Evolutionary conservation across 768 basidiomycete species (phyloP), one percentile per base, ranked within the genome.

Genomic region (Lentinula aciculospora): DNA sequence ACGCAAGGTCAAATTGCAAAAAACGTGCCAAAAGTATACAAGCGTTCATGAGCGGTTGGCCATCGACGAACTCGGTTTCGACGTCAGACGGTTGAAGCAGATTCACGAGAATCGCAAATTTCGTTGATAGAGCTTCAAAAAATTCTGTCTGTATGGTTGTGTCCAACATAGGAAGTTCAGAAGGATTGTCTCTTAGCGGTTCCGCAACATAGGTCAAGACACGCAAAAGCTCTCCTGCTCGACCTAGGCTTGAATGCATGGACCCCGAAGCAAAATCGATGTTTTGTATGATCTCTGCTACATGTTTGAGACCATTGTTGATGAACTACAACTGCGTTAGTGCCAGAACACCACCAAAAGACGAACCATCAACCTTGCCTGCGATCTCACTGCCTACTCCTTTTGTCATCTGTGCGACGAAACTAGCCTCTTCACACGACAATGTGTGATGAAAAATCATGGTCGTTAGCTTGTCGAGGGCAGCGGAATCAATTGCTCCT

Each of bases 351-450:
- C 31, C 42, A n/a, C n/a, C 5, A 10, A 47, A n/a, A 23, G 29
- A 10, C 27, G 29, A 39, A 36, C 29, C 3, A 54, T 68, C 42
- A 62, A 88, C 89, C 81, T 88, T 91, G 53, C 78, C 78, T 3
- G 84, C 86, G 31, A 93, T 83, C 0, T 76, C 72, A 44, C 73
- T 77, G 46, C 86, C 85, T 8, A 86, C 85, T 28, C 86, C 87
- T 62, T 80, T 79, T 19, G 86, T 80, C 80, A 92, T 88, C 66
- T 90, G 87, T n/a, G 88, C 88, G 4, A 92, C 84, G 63, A 91
- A 89, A 61, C 85, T 88, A 0, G 89, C 89, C 68, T 92, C 87
- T 62, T 92, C 89, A 0, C 84, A 81, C 15, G 85, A 83, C 69
- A 90, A 85, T 8, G 83, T 84, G 58, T 88, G 83, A 59, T 81